Evolutionary conservation across 352 stramenopile species (phyloP).

Genomic region (Pythium inflatum): DNA sequence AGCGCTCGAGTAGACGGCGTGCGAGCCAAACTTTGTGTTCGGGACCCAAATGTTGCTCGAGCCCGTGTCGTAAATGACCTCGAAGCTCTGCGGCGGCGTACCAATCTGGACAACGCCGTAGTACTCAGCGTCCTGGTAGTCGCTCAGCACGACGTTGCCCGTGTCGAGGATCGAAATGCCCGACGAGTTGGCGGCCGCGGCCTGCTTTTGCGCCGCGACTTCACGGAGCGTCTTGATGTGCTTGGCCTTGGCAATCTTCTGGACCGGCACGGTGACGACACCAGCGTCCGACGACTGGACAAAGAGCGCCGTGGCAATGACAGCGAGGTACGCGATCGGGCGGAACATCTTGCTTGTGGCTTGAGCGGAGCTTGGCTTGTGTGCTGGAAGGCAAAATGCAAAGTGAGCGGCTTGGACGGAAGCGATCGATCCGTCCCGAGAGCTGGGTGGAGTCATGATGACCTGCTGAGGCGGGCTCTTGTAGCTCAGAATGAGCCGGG

Average conservation of each 20-base stretch:
- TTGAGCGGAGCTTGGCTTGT: no score
- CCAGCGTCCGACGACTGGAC: neutral
- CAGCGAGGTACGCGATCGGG: neutral
- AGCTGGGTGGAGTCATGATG: no score
- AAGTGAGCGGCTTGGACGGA: no score
- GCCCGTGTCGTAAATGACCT: conserved; percentile 97
- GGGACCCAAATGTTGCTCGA: conserved; percentile 96
- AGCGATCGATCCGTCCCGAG: no score
- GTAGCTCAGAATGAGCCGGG: no score
- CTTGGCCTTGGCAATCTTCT: neutral
- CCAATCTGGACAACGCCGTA: conserved; percentile 91
- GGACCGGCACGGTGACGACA: neutral
- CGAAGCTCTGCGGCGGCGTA: conserved; percentile 89
- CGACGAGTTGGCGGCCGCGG: neutral
- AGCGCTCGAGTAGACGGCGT: conserved; percentile 87
- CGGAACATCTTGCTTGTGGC: no score
- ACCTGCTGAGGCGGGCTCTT: no score
- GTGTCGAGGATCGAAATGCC: neutral
- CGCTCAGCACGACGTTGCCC: conserved; percentile 70
- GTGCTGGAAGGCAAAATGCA: no score
- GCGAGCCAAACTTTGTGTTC: conserved; percentile 57
- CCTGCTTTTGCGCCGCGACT: neutral
- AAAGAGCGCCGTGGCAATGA: neutral
- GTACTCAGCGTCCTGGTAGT: conserved; percentile 94
- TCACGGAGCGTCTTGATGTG: neutral